phyloP scores from a whole-genome alignment of 2,329 filamentous ascomycete genomes.

The Cercospora zeina region DNA sequence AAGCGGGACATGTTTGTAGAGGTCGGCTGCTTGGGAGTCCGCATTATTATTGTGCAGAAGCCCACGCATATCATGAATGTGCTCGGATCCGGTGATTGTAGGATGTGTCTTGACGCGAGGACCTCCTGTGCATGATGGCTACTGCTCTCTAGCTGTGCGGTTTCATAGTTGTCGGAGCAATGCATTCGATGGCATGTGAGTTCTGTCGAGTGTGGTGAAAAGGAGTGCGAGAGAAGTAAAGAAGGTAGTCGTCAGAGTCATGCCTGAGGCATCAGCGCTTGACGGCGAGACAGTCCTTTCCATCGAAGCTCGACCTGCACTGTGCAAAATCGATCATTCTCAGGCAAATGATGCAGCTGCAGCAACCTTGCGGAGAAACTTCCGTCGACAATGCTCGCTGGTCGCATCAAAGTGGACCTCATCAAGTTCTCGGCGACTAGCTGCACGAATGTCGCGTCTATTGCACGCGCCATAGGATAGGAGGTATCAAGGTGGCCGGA shows the following conservation, averaged over 20 bases:
- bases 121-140: background rate
- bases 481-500: too few relatives aligned
- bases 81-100: background rate
- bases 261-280: background rate
- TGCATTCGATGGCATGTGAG: background rate
- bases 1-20: background rate
- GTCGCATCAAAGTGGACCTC: too few relatives aligned
- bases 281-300: background rate
- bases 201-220: background rate
- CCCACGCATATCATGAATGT: background rate
- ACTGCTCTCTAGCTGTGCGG: background rate
- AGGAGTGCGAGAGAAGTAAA: background rate
- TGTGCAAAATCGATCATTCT: too few relatives aligned
- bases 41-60: background rate
- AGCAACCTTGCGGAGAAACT: too few relatives aligned
- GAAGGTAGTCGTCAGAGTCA: background rate
- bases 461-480: too few relatives aligned
- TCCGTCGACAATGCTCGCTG: too few relatives aligned
- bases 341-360: too few relatives aligned
- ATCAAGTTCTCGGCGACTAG: too few relatives aligned
- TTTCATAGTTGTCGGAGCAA: background rate
- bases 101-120: background rate
- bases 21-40: background rate
- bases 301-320: too few relatives aligned
- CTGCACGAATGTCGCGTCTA: too few relatives aligned